Conservation (phyloP, 2,329 filamentous ascomycete genomes). For the Plenodomus tracheiphilus region DNA sequence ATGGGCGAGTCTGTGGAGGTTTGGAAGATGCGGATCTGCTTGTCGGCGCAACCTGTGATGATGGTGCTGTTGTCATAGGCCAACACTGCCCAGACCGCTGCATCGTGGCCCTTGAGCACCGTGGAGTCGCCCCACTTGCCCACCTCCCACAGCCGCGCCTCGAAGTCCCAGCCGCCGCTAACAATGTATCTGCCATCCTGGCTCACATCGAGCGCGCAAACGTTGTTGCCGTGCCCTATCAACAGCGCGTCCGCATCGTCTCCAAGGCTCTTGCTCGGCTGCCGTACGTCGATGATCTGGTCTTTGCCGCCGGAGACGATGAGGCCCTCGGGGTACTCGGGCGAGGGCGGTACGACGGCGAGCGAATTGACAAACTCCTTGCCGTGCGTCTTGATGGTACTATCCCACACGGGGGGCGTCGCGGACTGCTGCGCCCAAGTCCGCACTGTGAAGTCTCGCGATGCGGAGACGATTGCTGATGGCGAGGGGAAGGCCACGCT, state of each 20-base stretch:
- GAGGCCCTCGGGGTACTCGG: conserved; percentile 73
- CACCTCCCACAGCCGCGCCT: conserved; percentile 84
- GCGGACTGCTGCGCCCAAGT: conserved; percentile 74
- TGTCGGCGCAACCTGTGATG: conserved; percentile 82
- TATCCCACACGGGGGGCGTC: conserved; percentile 72
- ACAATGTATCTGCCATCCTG: conserved; percentile 74
- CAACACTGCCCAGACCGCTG: conserved; percentile 88
- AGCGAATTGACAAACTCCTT: conserved; percentile 87
- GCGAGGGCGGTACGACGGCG: conserved; percentile 71
- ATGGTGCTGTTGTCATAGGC: conserved; percentile 79
- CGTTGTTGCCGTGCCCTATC: conserved; percentile 82
- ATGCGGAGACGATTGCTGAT: conserved; percentile 78
- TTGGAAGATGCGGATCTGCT: conserved; percentile 82
- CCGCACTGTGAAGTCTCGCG: conserved; percentile 87
- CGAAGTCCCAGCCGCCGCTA: conserved; percentile 91
- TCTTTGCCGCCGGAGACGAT: conserved; percentile 89
- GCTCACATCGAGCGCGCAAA: conserved; percentile 82
- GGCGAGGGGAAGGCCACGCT: conserved; percentile 77
- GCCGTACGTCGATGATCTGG: conserved; percentile 86
- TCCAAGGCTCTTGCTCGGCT: conserved; percentile 65
- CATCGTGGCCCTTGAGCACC: conserved; percentile 74
- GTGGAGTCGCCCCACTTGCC: conserved; percentile 79
- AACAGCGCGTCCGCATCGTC: conserved; percentile 85
- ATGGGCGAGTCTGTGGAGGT: conserved; percentile 64
- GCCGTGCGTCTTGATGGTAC: conserved; percentile 76